phyloP scores from a whole-genome alignment of 306 rosid genomes.

The Aeschynomene evenia region DNA sequence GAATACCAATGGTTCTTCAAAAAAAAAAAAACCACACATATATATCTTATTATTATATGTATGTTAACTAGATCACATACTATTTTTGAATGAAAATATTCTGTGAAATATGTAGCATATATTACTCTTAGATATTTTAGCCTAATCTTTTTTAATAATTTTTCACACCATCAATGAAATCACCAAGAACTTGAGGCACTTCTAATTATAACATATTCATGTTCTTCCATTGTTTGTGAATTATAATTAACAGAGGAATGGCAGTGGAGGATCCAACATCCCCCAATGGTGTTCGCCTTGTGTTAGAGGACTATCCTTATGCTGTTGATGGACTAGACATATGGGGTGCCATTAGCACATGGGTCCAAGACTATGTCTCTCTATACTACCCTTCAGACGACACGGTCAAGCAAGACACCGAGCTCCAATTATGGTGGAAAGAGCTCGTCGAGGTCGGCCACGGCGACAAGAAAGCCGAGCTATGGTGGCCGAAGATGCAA shows the following conservation, averaged over 20 bases:
- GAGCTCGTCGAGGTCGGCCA: conserved; percentile 31
- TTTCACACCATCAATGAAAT: too few relatives aligned
- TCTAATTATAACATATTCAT: not conserved
- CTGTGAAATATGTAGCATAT: too few relatives aligned
- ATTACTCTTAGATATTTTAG: too few relatives aligned
- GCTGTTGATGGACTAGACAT: conserved; percentile 34
- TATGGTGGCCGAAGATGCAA: conserved; percentile 28
- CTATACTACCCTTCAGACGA: conserved; percentile 36
- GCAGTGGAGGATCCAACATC: conserved; percentile 25
- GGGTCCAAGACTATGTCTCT: conserved; percentile 24
- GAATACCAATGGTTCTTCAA: too few relatives aligned
- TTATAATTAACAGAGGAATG: conserved; percentile 18
- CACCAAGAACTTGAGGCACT: not conserved
- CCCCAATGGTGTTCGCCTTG: conserved; percentile 24
- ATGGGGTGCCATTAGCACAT: conserved; percentile 25
- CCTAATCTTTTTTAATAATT: too few relatives aligned
- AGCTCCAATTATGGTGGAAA: conserved; percentile 59
- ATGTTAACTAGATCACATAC: too few relatives aligned
- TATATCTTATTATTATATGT: too few relatives aligned
- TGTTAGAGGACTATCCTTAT: conserved; percentile 33
- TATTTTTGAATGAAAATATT: too few relatives aligned
- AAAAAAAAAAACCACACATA: too few relatives aligned
- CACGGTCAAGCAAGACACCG: conserved; percentile 29
- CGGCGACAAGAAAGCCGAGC: conserved; percentile 7
- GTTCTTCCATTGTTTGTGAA: not conserved